Evolutionary conservation across 768 basidiomycete genomes (phyloP).

Genomic region (Wakefieldia striispora): DNA sequence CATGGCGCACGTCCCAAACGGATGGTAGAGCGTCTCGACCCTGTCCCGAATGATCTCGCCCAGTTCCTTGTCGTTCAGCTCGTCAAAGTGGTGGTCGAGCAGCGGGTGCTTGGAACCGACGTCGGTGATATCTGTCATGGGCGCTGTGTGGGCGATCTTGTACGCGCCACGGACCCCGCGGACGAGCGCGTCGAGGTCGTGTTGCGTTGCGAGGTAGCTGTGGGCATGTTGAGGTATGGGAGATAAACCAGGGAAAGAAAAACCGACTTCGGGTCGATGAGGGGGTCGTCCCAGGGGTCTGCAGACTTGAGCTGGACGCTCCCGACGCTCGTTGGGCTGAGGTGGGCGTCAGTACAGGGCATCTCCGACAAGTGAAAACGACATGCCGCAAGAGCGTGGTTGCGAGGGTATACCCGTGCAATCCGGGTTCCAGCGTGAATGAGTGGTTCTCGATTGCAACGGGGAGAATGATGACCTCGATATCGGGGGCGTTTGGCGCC

Average conservation of each 20-base stretch:
- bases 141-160: constrained; percentile 38
- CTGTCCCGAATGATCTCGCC: constrained; percentile 33
- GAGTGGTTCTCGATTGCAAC: neutral
- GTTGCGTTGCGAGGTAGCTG: constrained; percentile 43
- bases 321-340: constrained; percentile 45
- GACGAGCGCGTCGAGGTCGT: constrained; percentile 39
- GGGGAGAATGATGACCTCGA: constrained; percentile 26
- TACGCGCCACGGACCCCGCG: constrained; percentile 40
- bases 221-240: neutral
- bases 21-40: constrained; percentile 44
- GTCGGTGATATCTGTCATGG: constrained; percentile 38
- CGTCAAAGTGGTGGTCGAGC: constrained; percentile 39
- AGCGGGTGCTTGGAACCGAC: constrained; percentile 23
- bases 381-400: constrained; percentile 26
- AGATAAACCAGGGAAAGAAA: neutral
- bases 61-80: constrained; percentile 34
- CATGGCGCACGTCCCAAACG: constrained; percentile 37
- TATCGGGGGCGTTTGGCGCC: constrained; percentile 28
- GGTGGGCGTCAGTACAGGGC: neutral
- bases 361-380: neutral
- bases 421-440: neutral
- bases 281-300: constrained; percentile 40
- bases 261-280: constrained; percentile 43
- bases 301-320: constrained; percentile 39
- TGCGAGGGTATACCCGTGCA: constrained; percentile 20